phyloP scores from a whole-genome alignment of 371 early-diverging fungal genomes.

The Mucor indicus region DNA sequence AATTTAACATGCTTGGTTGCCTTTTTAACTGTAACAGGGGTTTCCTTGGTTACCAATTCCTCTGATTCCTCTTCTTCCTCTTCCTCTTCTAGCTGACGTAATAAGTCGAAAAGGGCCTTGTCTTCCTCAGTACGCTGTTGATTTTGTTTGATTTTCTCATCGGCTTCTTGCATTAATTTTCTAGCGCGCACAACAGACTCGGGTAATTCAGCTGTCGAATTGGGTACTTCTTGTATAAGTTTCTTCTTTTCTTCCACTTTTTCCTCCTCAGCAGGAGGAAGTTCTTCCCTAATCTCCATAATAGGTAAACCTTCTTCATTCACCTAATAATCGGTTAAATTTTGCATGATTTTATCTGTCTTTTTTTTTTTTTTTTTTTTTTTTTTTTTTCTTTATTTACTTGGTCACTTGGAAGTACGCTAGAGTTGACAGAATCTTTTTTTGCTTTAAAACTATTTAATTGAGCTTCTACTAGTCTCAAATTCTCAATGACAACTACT shows the following conservation, averaged over 20 bases:
- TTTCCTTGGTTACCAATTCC: too few relatives aligned
- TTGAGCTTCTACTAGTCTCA: constrained; percentile 50
- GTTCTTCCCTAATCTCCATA: constrained; percentile 83
- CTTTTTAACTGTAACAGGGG: too few relatives aligned
- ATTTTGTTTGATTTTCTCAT: constrained; percentile 12
- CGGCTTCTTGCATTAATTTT: constrained; percentile 20
- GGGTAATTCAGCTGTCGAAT: constrained; percentile 3
- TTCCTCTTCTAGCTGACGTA: constrained; percentile 55
- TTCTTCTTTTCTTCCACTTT: constrained; percentile 17
- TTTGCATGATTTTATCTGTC: neutral
- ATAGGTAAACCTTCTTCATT: constrained; percentile 89
- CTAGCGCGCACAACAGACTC: constrained; percentile 29
- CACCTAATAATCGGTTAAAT: constrained; percentile 38
- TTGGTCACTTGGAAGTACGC: constrained; percentile 5
- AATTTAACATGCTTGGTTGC: too few relatives aligned
- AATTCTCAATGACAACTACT: constrained; percentile 62
- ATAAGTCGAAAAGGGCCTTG: constrained; percentile 46
- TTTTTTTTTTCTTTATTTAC: neutral
- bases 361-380: too few relatives aligned
- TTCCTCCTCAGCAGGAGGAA: constrained; percentile 31
- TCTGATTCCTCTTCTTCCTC: constrained; percentile 29
- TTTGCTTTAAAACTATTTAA: constrained; percentile 44
- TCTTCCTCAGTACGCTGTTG: constrained; percentile 23
- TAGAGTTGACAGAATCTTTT: constrained; percentile 11
- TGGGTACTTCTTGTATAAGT: neutral